A percentile compares a stretch with the other conserved stretches of the same genome.
phyloP scores from a whole-genome alignment of 108 stramenopile species.

The Schizochytrium sp. region DNA sequence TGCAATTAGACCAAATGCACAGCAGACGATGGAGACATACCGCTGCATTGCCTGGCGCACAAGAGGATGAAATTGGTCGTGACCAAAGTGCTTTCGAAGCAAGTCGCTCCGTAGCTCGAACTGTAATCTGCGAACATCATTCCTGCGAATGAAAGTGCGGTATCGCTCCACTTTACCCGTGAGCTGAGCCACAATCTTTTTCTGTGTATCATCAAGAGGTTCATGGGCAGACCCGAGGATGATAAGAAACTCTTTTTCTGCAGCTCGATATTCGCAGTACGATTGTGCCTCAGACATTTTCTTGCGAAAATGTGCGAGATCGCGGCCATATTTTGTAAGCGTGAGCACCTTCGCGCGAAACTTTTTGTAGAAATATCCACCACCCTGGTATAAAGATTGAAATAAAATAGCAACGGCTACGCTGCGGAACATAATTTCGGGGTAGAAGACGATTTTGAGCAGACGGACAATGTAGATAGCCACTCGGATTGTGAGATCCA shows the following conservation, averaged over 20 bases:
- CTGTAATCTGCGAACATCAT: conserved; percentile 89
- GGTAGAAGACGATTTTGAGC: conserved; percentile 77
- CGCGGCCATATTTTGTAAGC: conserved; percentile 72
- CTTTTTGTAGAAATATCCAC: neutral
- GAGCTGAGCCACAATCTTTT: conserved; percentile 86
- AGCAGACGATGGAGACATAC: conserved; percentile 44
- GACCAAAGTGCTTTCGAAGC: conserved; percentile 60
- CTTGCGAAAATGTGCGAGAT: conserved; percentile 79
- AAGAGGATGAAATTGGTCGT: conserved; percentile 53
- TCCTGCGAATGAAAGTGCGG: conserved; percentile 84
- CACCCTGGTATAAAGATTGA: conserved; percentile 76
- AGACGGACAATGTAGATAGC: neutral
- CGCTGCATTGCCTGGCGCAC: conserved; percentile 57
- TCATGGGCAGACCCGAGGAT: conserved; percentile 86
- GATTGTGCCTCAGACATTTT: conserved; percentile 75
- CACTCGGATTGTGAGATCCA: neutral
- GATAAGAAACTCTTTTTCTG: conserved; percentile 86
- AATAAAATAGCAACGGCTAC: conserved; percentile 80
- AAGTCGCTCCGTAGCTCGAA: conserved; percentile 88
- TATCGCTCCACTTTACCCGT: conserved; percentile 80
- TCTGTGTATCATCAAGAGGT: conserved; percentile 82
- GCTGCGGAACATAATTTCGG: conserved; percentile 80
- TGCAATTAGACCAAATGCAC: conserved; percentile 50
- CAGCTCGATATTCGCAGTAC: conserved; percentile 89
- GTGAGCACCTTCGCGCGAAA: neutral